A percentile compares a stretch with the other conserved stretches of the same genome.
phyloP scores from a whole-genome alignment of 257 asterid species.

The Nicotiana knightiana region DNA sequence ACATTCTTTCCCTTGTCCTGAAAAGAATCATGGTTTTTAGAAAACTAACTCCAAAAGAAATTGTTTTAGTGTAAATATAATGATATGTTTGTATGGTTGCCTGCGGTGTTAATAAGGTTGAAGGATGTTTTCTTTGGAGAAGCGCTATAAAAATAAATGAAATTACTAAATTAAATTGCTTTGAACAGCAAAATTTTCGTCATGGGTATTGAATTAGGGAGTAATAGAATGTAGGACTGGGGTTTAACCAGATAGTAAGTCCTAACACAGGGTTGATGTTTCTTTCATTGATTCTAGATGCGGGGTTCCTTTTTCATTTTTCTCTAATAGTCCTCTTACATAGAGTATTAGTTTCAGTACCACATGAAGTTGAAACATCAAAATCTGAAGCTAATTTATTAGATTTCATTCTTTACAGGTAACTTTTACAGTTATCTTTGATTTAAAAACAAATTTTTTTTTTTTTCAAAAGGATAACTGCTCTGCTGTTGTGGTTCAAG shows the following conservation, averaged over 20 bases:
- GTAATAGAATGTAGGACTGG: neutral
- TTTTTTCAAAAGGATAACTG: neutral
- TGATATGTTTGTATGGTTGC: neutral
- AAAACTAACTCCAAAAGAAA: neutral
- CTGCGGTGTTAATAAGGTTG: neutral
- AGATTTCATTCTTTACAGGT: neutral
- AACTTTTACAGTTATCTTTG: neutral
- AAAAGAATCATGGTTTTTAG: neutral
- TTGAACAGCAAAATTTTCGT: neutral
- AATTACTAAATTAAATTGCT: neutral
- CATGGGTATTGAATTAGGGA: neutral
- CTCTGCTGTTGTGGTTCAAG: neutral
- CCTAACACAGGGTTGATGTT: neutral
- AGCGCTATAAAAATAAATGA: neutral
- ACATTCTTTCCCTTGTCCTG: neutral
- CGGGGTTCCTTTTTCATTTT: neutral
- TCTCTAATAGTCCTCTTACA: neutral
- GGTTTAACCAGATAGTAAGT: neutral
- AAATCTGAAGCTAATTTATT: neutral
- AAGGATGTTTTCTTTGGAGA: neutral
- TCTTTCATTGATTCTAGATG: neutral
- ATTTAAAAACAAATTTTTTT: neutral
- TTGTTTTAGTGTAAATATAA: neutral
- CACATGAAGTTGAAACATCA: neutral
- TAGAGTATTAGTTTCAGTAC: neutral